Base-by-base conservation (phyloP, 2,329 filamentous ascomycete genomes). In the Ambrosiella beaveri region DNA sequence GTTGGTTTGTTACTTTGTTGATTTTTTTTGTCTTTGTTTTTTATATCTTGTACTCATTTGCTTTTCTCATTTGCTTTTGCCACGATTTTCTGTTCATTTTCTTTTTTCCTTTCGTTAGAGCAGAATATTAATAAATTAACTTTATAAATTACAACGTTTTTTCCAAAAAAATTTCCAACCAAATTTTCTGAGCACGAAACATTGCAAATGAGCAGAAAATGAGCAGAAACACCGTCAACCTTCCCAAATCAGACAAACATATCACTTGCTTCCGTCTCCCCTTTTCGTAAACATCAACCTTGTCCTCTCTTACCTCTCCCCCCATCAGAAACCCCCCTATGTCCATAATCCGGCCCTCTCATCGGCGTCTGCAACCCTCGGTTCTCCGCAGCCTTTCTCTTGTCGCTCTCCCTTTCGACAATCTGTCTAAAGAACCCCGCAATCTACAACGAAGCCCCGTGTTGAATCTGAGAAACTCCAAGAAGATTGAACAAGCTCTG, bases 381-480 rank as follows among this genome's bases (percentile, higher is more conserved):
- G 9, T 61, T 59, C 56, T 63, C 63, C 6, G 64, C 61, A 41
- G 62, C 62, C 50, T 65, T 64, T 39, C 64, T 64, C 17, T 64
- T 61, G 17, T 66, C 64, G 36, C 65, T 64, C 65, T 75, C 74
- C 15, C 76, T 70, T 62, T 77, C 74, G 0, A 79, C 65, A 55
- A 75, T 73, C 12, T 73, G 69, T 63, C 74, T 75, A 70, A 80
- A 81, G 64, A 81, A 80, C 41, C 73, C 71, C 1, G 74, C 69
- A 55, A 78, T 71, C 64, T 79, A 74, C 1, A 71, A 71, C 5
- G 81, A 66, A 45, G 73, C 69, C 44, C 71, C 64, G 63, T 77
- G 74, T 57, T 73, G 68, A 5, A 65, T 56, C 47, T 75, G 71
- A 0, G 70, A 64, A 27, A 70, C 71, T 11, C 75, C 75, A 3